phyloP scores from a whole-genome alignment of 495 filamentous ascomycete genomes.

The Monascus purpureus region DNA sequence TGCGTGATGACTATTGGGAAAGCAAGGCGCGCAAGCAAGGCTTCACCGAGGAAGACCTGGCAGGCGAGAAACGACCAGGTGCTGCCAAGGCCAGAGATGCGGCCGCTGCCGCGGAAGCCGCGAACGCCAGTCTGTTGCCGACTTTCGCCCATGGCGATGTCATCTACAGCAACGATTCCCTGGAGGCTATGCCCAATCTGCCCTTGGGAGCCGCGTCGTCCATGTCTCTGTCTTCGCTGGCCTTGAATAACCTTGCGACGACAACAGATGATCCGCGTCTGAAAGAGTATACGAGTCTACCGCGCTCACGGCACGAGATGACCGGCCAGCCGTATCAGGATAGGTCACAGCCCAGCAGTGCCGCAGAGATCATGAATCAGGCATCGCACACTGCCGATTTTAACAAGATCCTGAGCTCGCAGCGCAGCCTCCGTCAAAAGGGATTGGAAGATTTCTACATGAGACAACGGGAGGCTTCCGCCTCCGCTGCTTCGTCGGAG shows the following conservation, averaged over 20 bases:
- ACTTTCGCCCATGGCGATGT: slow-evolving; percentile 52
- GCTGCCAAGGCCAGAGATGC: slow-evolving; percentile 79
- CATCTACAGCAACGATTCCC: slow-evolving; percentile 59
- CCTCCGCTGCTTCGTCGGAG: slow-evolving; percentile 29
- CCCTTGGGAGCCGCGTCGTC: slow-evolving; percentile 51
- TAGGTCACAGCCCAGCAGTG: slow-evolving; percentile 62
- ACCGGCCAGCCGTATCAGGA: slow-evolving; percentile 83
- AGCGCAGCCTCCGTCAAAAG: slow-evolving; percentile 58
- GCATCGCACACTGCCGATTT: slow-evolving; percentile 79
- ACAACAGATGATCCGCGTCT: slow-evolving; percentile 63
- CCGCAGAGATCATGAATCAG: slow-evolving; percentile 75
- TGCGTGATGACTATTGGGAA: slow-evolving; percentile 98
- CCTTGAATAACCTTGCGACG: slow-evolving; percentile 72
- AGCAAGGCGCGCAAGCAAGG: slow-evolving; percentile 93
- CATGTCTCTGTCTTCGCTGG: slow-evolving; percentile 53
- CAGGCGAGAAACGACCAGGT: slow-evolving; percentile 91
- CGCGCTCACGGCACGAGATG: slow-evolving; percentile 80
- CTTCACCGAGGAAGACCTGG: slow-evolving; percentile 93
- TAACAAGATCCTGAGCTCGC: slow-evolving; percentile 66
- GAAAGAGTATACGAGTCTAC: slow-evolving; percentile 69
- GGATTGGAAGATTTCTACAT: slow-evolving; percentile 68
- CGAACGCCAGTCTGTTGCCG: slow-evolving; percentile 35
- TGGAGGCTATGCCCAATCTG: slow-evolving; percentile 53
- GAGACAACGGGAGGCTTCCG: slow-evolving; percentile 59
- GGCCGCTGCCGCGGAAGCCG: slow-evolving; percentile 44